Evolutionary conservation across 1,139 yeast species (phyloP), one percentile per base, ranked within the genome.

Genomic region (Lodderomyces beijingensis): DNA sequence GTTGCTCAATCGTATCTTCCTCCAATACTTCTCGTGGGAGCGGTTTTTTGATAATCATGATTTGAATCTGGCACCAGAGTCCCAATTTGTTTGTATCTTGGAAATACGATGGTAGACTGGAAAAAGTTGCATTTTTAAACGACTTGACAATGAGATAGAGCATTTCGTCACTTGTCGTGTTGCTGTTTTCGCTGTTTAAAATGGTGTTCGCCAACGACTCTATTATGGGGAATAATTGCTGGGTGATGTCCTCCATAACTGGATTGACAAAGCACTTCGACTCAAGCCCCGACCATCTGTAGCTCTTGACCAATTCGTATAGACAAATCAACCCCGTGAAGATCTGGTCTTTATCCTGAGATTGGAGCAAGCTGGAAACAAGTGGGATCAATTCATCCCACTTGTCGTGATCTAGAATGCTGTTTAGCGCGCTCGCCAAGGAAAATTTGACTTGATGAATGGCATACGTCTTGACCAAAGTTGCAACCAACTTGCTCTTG

Each of bases 61-160:
- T 62, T 47, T 78, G 86, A 35, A 73, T 56, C 34, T 73, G 74
- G 41, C 83, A 74, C 89, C 89, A 81, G 28, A 65, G 62, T 19
- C 80, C 78, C 42, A 81, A 55, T 36, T 74, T 70, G 18, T 63
- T 54, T 10, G 67, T 54, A 42, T 73, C 67, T 34, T 55, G 75
- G 39, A 81, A 70, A 50, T 79, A 79, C 5, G 65, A 57, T 3
- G 88, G 85, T 32, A 80, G 62, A 18, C 70, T 66, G 16, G 75
- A 68, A 43, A 63, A 67, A 3, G 85, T 76, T 14, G 75, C 59
- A 47, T 68, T 81, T 51, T 81, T 81, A 65, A 79, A 80, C 20
- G 74, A 71, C 51, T 82, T 82, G 37, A 80, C 56, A 24, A 79
- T 71, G 49, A 77, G 58, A 50, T 80, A 80, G 37, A 78, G 54